These are phyloP conservation scores for Penicillium sp. DNA, from an alignment of 2,329 filamentous ascomycete species.

Conservation along the genomic window DNA sequence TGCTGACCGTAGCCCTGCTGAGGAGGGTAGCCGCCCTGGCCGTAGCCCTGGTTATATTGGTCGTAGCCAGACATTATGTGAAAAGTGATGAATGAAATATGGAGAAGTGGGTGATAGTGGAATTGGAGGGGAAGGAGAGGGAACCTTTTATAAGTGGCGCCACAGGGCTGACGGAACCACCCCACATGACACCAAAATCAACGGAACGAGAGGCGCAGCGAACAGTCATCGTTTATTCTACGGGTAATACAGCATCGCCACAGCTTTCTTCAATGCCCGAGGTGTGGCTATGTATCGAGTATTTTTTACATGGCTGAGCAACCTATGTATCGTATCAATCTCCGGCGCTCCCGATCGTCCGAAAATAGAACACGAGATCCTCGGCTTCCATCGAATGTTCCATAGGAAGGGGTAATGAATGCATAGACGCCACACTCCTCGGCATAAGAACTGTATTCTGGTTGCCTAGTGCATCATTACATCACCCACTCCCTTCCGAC, in stretches of 20 bases:
- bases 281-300: not conserved
- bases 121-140: not conserved
- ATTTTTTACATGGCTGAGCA: conserved; percentile 2
- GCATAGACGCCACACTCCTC: not conserved
- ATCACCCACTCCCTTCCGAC: not conserved
- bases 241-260: not conserved
- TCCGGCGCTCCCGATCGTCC: not conserved
- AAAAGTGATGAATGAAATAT: conserved; percentile 4
- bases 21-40: conserved; percentile 20
- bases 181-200: conserved; percentile 12
- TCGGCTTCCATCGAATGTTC: conserved; percentile 16
- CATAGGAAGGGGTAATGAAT: not conserved
- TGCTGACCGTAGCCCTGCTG: conserved; percentile 13
- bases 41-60: conserved; percentile 25
- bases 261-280: not conserved
- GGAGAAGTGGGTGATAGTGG: conserved; percentile 2
- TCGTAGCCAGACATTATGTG: conserved; percentile 26
- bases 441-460: not conserved
- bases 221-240: not conserved
- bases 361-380: conserved; percentile 12
- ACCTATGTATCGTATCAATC: not conserved
- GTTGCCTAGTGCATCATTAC: not conserved
- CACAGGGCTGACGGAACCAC: conserved; percentile 20
- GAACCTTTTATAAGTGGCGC: conserved; percentile 8
- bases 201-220: conserved; percentile 14